phyloP scores from a whole-genome alignment of 2,329 filamentous ascomycete species.

The Penicillium aurantiogriseum region DNA sequence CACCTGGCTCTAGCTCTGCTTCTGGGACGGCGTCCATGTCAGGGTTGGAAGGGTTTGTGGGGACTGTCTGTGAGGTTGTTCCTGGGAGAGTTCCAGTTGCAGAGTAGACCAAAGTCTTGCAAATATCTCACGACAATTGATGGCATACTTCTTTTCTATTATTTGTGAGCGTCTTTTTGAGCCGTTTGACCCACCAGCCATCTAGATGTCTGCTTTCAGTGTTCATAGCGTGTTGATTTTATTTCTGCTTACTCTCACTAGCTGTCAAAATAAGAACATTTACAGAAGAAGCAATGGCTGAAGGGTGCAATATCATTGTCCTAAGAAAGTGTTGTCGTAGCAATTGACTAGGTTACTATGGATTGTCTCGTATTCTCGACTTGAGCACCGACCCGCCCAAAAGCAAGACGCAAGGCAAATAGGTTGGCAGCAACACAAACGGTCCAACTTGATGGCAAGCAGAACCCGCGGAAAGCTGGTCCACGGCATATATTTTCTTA shows the following conservation, averaged over 20 bases:
- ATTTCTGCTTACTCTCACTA: background rate
- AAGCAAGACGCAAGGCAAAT: slow-evolving; percentile 1
- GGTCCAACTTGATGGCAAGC: background rate
- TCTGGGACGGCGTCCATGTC: slow-evolving; percentile 50
- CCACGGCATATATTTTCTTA: background rate
- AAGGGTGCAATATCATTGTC: slow-evolving; percentile 2
- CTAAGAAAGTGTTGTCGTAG: slow-evolving; percentile 3
- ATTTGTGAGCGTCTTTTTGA: background rate
- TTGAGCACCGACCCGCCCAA: background rate
- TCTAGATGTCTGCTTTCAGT: background rate
- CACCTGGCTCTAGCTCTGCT: slow-evolving; percentile 42
- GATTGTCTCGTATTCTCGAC: background rate
- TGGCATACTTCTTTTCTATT: background rate
- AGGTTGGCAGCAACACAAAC: background rate
- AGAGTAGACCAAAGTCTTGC: slow-evolving; percentile 2
- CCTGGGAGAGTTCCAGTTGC: slow-evolving; percentile 7
- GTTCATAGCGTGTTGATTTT: background rate
- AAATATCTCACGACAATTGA: background rate
- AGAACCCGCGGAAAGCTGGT: background rate
- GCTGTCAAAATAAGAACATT: background rate
- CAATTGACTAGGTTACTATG: slow-evolving; percentile 1
- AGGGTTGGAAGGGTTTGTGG: slow-evolving; percentile 61
- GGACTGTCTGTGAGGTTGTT: slow-evolving; percentile 42
- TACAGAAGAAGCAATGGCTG: background rate
- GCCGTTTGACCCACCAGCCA: background rate